Percentiles rank a stretch among this genome's conserved stretches.
phyloP scores from a whole-genome alignment of 169 alveolate species.

The Plasmodium relictum region DNA sequence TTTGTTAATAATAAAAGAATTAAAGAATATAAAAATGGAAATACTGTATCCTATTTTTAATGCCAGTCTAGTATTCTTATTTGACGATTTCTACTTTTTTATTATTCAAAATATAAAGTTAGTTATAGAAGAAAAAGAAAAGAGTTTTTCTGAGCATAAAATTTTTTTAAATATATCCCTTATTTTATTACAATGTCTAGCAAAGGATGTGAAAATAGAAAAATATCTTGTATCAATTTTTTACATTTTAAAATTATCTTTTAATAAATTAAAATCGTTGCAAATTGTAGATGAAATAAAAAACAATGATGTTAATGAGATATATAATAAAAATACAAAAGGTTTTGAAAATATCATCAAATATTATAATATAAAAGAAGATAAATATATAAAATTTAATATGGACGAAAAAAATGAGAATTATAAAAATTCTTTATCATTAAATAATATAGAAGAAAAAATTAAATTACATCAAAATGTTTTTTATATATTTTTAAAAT shows the following conservation, averaged over 20 bases:
- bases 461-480: constrained; percentile 58
- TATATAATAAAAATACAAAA: constrained; percentile 42
- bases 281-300: constrained; percentile 22
- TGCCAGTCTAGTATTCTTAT: constrained; percentile 66
- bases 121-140: constrained; percentile 67
- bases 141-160: constrained; percentile 18
- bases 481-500: constrained; percentile 60
- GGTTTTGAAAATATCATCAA: constrained; percentile 34
- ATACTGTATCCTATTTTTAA: constrained; percentile 75
- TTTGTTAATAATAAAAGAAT: constrained; percentile 51
- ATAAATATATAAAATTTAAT: constrained; percentile 26
- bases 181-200: constrained; percentile 44
- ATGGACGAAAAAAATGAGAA: not conserved
- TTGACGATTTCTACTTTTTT: constrained; percentile 73
- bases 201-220: constrained; percentile 72
- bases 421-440: constrained; percentile 2
- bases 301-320: not conserved
- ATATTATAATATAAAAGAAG: constrained; percentile 53
- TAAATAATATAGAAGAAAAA: constrained; percentile 40
- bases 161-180: constrained; percentile 59
- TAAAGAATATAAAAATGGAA: constrained; percentile 33
- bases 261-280: constrained; percentile 41
- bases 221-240: constrained; percentile 72
- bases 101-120: constrained; percentile 73
- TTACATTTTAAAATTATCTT: constrained; percentile 55